phyloP scores from a whole-genome alignment of 345 rosid genomes.

The Eucalyptus regnans region DNA sequence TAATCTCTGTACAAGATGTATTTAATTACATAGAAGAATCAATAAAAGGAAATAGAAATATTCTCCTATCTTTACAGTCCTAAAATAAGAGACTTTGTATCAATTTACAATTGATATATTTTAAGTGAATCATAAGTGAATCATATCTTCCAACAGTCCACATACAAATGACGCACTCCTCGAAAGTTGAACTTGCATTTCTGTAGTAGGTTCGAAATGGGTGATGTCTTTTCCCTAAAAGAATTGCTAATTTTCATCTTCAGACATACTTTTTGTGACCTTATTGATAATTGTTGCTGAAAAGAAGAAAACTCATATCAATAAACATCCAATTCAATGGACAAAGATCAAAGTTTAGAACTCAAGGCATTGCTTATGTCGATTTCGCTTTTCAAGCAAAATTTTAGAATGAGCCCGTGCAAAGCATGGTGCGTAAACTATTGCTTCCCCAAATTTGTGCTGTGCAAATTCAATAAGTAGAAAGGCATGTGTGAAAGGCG shows the following conservation, averaged over 20 bases:
- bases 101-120: too few species aligned
- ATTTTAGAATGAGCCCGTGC: not conserved
- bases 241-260: not conserved
- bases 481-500: not conserved
- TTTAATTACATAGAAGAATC: too few species aligned
- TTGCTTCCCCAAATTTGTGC: not conserved
- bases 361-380: not conserved
- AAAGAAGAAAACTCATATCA: not conserved
- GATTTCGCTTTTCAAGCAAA: not conserved
- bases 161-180: not conserved
- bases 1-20: too few species aligned
- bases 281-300: not conserved
- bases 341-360: not conserved
- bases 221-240: not conserved
- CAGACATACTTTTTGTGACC: not conserved
- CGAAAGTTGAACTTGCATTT: not conserved
- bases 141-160: too few species aligned
- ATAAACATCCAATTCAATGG: not conserved
- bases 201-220: not conserved
- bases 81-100: too few species aligned
- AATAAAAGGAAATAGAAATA: too few species aligned
- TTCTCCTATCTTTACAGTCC: too few species aligned
- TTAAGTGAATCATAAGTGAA: too few species aligned
- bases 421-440: not conserved
- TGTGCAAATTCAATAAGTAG: not conserved